Base-by-base conservation (phyloP, 2,329 filamentous ascomycete genomes). In the Sclerotinia minor region DNA sequence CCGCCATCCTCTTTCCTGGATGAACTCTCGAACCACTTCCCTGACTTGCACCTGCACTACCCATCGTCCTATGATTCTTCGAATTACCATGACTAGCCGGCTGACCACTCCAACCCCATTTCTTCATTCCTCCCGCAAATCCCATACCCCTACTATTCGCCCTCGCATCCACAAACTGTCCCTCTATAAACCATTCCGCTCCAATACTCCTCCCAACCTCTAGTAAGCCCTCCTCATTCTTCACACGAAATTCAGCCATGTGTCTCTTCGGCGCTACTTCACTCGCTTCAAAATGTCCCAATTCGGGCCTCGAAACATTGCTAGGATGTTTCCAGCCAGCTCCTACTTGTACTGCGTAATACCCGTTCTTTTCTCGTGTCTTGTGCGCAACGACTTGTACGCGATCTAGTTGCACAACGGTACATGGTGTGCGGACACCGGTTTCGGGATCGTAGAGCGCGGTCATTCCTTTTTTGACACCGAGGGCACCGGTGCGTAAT, bases 51-150 rank as follows among this genome's bases (percentile, higher is more conserved):
- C 95, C 95, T 9, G 90, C 85, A 45, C 92, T 94, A 83, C 95
- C 95, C 81, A 97, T 92, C 38, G 91, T 91, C 76, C 95, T 87
- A 84, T 99, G 95, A 76, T 92, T 93, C 81, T 93, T 88, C 77
- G 94, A 97, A 81, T 96, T 94, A 85, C 95, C 95, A 85, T 99
- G 95, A 74, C 89, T 94, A 68, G 92, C 92, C 73, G 89, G 90
- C 82, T 99, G 95, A 75, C 95, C 95, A 41, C 83, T 79, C 80
- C 95, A 98, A 45, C 93, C 93, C 81, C 94, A 92, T 74, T 92
- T 86, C 87, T 99, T 99, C 95, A 99, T 99, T 73, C 92, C 95
- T 85, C 95, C 95, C 13, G 91, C 92, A 78, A 97, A 99, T 9
- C 95, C 95, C 86, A 92, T 94, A 65, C 95, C 95, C 77, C 92